phyloP scores from a whole-genome alignment of 1,284 basidiomycete species.

The Peniophora sp. region DNA sequence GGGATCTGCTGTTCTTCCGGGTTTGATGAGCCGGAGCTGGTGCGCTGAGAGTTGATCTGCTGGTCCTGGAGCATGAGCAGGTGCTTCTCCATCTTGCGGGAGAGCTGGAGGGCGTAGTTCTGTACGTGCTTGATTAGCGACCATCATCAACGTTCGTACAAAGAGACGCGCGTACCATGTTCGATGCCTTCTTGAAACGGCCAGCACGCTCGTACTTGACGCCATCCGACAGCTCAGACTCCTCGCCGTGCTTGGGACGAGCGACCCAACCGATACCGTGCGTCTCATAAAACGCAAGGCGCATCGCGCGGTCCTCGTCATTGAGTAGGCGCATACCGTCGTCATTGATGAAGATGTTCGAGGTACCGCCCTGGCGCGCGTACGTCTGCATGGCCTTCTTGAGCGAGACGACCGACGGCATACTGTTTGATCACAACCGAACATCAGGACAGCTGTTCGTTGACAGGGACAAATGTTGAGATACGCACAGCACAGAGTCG shows the following conservation, averaged over 20 bases:
- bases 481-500: conserved; percentile 27
- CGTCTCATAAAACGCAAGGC: conserved; percentile 70
- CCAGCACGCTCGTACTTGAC: conserved; percentile 66
- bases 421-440: conserved; percentile 11
- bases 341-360: conserved; percentile 43
- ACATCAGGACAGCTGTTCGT: background rate
- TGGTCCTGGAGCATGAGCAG: conserved; percentile 35
- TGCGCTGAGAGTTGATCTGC: background rate
- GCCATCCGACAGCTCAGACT: conserved; percentile 36
- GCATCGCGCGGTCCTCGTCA: conserved; percentile 53
- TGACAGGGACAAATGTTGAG: background rate
- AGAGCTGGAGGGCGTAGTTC: conserved; percentile 72
- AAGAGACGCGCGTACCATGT: conserved; percentile 39
- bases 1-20: conserved; percentile 5
- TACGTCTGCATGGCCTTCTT: conserved; percentile 40
- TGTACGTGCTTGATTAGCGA: no score
- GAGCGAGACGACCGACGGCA: conserved; percentile 37
- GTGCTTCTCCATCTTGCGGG: conserved; percentile 68
- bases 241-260: conserved; percentile 59
- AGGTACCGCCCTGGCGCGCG: conserved; percentile 46
- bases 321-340: conserved; percentile 45
- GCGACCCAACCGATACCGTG: conserved; percentile 82
- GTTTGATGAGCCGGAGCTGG: background rate
- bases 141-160: no score
- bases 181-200: conserved; percentile 85